A percentile compares a stretch with the other conserved stretches of the same genome.
Conservation (phyloP, 192 early-diverging fungal species). For the Podila verticillata region DNA sequence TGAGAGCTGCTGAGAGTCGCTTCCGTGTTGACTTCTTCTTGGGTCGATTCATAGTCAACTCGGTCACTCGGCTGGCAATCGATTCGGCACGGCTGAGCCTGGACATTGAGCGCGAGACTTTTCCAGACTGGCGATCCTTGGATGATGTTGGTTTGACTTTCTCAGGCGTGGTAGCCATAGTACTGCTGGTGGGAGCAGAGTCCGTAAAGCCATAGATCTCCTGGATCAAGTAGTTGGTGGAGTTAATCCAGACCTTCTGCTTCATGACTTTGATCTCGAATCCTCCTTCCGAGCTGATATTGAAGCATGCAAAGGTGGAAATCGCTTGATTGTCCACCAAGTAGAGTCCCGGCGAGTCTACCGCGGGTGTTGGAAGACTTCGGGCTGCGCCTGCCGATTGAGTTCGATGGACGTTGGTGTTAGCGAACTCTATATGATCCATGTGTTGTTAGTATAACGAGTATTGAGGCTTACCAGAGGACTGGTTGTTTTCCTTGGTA, state of each 20-base stretch:
- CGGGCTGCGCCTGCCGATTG: constrained; percentile 7
- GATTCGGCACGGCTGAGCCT: constrained; percentile 47
- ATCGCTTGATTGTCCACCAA: constrained; percentile 45
- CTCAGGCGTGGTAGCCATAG: too few species aligned
- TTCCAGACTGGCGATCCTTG: background rate
- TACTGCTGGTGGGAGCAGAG: background rate
- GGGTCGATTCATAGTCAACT: constrained; percentile 25
- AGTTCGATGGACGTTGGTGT: background rate
- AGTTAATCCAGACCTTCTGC: constrained; percentile 53
- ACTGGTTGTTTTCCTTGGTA: constrained; percentile 33
- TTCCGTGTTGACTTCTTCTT: constrained; percentile 3
- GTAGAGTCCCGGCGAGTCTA: constrained; percentile 33
- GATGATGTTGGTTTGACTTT: background rate
- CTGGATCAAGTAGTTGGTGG: constrained; percentile 55
- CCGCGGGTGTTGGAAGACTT: constrained; percentile 32
- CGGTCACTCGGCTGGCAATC: constrained; percentile 35
- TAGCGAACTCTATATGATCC: background rate
- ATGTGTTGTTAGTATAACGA: background rate
- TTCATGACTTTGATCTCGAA: constrained; percentile 54
- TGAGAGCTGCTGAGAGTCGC: background rate
- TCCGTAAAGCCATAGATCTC: constrained; percentile 69
- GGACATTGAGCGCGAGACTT: constrained; percentile 9
- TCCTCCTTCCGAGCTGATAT: constrained; percentile 46
- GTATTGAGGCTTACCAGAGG: constrained; percentile 5
- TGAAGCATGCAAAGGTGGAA: constrained; percentile 50